Evolutionary conservation across 2,329 filamentous ascomycete species (phyloP).

Genomic region (Beauveria sp.): DNA sequence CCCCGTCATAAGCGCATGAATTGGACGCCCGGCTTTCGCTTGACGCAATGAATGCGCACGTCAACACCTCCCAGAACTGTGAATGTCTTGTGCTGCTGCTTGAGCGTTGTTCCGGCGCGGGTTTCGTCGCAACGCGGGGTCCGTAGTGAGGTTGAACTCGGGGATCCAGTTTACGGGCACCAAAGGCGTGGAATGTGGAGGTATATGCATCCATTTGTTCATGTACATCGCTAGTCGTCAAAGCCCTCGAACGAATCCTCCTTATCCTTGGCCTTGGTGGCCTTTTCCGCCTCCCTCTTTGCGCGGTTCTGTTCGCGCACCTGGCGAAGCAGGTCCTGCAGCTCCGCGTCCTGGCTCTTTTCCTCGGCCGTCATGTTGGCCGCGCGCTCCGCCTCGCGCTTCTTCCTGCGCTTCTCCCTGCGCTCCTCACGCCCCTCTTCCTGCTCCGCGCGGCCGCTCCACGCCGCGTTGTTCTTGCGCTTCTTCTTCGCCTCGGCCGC

Average conservation of each 20-base stretch:
- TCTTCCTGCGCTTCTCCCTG: constrained; percentile 57
- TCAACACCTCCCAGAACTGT: too few relatives aligned
- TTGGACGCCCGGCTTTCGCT: too few relatives aligned
- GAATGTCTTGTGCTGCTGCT: too few relatives aligned
- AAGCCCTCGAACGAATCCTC: constrained; percentile 53
- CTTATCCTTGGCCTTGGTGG: constrained; percentile 22
- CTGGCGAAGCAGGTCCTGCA: constrained; percentile 56
- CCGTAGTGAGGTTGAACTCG: too few relatives aligned
- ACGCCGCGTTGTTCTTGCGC: constrained; percentile 58
- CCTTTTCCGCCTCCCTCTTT: constrained; percentile 25
- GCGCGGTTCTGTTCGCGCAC: constrained; percentile 51
- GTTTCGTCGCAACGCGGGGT: too few relatives aligned
- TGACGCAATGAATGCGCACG: too few relatives aligned
- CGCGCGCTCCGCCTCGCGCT: constrained; percentile 54
- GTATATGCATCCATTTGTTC: not conserved
- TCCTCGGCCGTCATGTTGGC: constrained; percentile 65
- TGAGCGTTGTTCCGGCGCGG: too few relatives aligned
- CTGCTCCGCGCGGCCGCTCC: constrained; percentile 63
- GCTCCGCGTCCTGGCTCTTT: constrained; percentile 52
- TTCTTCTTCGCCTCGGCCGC: constrained; percentile 43
- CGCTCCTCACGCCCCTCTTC: constrained; percentile 55
- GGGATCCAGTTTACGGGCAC: too few relatives aligned
- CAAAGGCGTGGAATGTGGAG: too few relatives aligned
- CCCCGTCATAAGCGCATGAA: too few relatives aligned
- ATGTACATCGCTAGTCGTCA: constrained; percentile 31